These are phyloP conservation scores for Mariannaea elegans DNA, from an alignment of 2,329 filamentous ascomycete species.

Conservation along the genomic window DNA sequence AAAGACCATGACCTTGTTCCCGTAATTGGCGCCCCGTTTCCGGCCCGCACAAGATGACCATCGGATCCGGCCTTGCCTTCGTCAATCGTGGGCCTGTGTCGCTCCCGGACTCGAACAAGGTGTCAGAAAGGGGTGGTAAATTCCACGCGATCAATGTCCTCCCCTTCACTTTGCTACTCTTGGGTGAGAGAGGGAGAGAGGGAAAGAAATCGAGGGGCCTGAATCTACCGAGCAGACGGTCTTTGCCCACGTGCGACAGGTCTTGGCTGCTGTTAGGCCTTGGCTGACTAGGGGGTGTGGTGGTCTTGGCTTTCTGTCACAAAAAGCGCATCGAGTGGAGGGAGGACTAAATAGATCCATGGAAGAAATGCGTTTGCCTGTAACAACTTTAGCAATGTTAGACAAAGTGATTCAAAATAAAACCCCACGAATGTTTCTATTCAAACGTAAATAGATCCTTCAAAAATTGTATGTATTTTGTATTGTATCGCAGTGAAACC, in stretches of 20 bases:
- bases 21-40: conserved; percentile 5
- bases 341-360: no score
- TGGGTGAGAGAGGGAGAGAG: not conserved
- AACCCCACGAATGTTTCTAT: no score
- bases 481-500: not conserved
- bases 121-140: not conserved
- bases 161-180: conserved; percentile 9
- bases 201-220: no score
- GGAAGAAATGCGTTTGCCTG: no score
- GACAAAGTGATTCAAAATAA: no score
- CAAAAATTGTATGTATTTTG: no score
- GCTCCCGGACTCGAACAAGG: no score
- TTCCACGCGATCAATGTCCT: not conserved
- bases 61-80: not conserved
- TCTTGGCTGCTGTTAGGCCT: conserved; percentile 33
- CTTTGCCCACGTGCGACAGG: conserved; percentile 40
- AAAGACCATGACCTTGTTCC: conserved; percentile 13
- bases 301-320: not conserved
- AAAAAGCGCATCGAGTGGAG: no score
- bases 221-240: not conserved
- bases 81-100: no score
- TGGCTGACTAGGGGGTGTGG: conserved; percentile 8
- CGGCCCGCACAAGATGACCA: conserved; percentile 6
- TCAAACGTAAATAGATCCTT: not conserved
- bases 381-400: no score